These are phyloP conservation scores for Neurospora sp. DNA, from an alignment of 495 filamentous ascomycete species.

Conservation along the genomic window DNA sequence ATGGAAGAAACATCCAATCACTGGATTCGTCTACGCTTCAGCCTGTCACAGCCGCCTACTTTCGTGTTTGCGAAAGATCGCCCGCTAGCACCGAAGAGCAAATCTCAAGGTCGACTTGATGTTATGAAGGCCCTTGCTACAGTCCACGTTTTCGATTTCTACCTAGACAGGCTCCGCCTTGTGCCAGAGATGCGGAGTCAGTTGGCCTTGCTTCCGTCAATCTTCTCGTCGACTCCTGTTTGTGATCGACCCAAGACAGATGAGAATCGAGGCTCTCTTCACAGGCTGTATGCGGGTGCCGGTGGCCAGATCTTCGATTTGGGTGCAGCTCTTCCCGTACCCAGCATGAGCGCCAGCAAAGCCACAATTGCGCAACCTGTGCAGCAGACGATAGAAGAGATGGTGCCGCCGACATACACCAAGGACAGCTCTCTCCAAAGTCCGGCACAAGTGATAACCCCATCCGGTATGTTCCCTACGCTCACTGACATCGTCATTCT, in stretches of 20 bases:
- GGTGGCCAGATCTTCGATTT: too few species aligned
- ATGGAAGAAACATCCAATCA: not conserved
- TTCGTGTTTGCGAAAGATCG: too few species aligned
- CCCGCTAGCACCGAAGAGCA: too few species aligned
- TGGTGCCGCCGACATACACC: not conserved
- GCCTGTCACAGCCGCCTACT: not conserved
- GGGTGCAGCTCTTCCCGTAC: too few species aligned
- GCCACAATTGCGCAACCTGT: too few species aligned
- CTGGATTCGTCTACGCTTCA: not conserved
- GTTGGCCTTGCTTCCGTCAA: not conserved
- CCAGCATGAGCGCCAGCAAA: too few species aligned
- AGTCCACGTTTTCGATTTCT: not conserved
- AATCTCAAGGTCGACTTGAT: too few species aligned
- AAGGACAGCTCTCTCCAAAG: not conserved
- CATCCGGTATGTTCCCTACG: not conserved
- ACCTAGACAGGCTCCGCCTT: not conserved
- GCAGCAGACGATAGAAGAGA: not conserved
- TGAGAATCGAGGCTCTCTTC: too few species aligned
- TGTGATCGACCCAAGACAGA: not conserved
- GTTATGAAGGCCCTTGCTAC: not conserved
- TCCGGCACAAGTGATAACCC: not conserved
- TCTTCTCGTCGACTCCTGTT: not conserved
- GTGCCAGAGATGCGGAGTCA: not conserved
- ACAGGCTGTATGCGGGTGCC: too few species aligned
- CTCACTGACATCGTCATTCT: not conserved